Base-by-base conservation (phyloP, 139 green algal genomes). In the Gonium pectorale region DNA sequence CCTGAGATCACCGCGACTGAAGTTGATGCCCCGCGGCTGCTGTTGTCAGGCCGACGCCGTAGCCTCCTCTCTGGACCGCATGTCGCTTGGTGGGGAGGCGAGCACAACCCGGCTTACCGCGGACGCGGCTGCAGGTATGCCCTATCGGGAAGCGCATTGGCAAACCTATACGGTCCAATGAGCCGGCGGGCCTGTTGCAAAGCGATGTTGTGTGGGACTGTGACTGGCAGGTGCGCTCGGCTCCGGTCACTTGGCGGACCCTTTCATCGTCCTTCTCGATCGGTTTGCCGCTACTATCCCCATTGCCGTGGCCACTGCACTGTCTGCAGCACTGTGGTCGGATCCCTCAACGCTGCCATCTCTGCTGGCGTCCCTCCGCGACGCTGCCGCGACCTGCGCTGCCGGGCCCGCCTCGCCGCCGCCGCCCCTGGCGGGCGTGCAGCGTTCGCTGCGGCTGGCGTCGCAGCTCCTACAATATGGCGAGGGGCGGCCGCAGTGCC, bases 401-500 rank as follows among this genome's bases (percentile, higher is more conserved):
- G 40, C 59, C n/a, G 59, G 41, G 6, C 13, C 75, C 40, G 26
- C 79, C 37, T n/a, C 43, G 40, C 38, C 43, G 38, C 40, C 37
- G n/a, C 71, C 69, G 9, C 72, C 77, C 62, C 79, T 79, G 54
- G 13, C 35, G 41, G 27, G 67, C 6, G 27, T 90, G 27, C 37
- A 60, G 67, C 74, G 67, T 6, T 37, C 35, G 6, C 67, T 90
- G 59, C 44, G 49, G 33, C 56, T 90, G 41, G 86, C 71, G 3
- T 83, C 81, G 5, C 67, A 79, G 38, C 78, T 90, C 82, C 77
- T 91, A 63, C 82, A 88, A 64, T 81, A 85, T 37, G 78, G 70
- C 27, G 87, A 91, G 79, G 78, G 78, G 7, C 26, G 49, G 35
- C 46, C 85, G 24, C 77, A 86, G 78, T 35, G 56, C 35, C 67